Conservation (phyloP, 1,284 basidiomycete genomes). For the Sphaerobolus stellatus region DNA sequence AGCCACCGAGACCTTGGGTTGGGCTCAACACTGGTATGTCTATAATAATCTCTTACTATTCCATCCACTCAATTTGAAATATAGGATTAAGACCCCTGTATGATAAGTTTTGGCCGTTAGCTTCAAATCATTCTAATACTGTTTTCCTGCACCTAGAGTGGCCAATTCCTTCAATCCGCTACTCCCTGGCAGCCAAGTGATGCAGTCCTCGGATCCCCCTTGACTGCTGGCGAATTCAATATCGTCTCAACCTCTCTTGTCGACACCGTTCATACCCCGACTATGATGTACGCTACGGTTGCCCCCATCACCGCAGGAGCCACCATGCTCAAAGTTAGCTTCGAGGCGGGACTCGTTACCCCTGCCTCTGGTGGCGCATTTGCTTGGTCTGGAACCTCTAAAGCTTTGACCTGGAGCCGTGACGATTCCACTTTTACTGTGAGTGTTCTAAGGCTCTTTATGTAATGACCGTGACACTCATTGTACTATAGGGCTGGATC, state of each 20-base stretch:
- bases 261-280: constrained; percentile 10
- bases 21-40: constrained; percentile 10
- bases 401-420: constrained; percentile 8
- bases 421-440: constrained; percentile 3
- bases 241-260: constrained; percentile 9
- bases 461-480: neutral
- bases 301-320: constrained; percentile 11
- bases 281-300: constrained; percentile 5
- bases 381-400: constrained; percentile 3
- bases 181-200: constrained; percentile 3
- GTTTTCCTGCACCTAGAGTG: neutral
- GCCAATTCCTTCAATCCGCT: constrained; percentile 6
- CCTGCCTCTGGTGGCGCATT: constrained; percentile 5
- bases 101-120: neutral
- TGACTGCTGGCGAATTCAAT: constrained; percentile 12
- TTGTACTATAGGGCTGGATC: constrained; percentile 4
- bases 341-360: neutral
- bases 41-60: neutral
- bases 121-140: neutral
- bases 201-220: constrained; percentile 5
- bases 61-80: neutral
- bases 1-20: constrained; percentile 6
- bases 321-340: constrained; percentile 6
- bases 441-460: neutral
- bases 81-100: constrained; percentile 8